Evolutionary conservation across 257 asterid species (phyloP).

Genomic region (Plantago ovata): DNA sequence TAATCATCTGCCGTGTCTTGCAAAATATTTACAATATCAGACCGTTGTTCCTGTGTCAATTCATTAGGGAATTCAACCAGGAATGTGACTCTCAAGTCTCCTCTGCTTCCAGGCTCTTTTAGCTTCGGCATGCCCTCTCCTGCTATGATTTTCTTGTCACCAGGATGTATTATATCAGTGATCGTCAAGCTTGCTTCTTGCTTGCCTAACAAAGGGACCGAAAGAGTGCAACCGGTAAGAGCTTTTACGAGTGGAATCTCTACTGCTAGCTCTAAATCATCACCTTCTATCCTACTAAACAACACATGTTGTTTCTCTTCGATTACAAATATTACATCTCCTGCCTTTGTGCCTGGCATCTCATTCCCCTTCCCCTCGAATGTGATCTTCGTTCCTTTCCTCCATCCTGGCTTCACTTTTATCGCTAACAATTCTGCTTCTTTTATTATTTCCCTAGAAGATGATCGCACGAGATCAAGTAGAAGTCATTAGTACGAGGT

Average conservation of each 20-base stretch:
- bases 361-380: conserved; percentile 70
- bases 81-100: conserved; percentile 53
- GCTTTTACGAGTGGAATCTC: conserved; percentile 61
- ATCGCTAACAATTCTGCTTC: conserved; percentile 57
- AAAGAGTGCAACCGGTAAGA: conserved; percentile 50
- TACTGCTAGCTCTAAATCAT: conserved; percentile 45
- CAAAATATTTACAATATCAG: conserved; percentile 38
- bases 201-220: conserved; percentile 55
- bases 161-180: conserved; percentile 58
- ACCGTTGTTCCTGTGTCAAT: conserved; percentile 51
- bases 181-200: conserved; percentile 35
- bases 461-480: conserved; percentile 3
- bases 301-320: conserved; percentile 45
- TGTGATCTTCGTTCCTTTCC: conserved; percentile 56
- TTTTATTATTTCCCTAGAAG: conserved; percentile 40
- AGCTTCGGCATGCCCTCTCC: conserved; percentile 81
- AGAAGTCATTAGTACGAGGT: background rate
- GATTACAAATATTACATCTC: conserved; percentile 48
- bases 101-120: conserved; percentile 51
- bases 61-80: conserved; percentile 51
- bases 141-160: conserved; percentile 40
- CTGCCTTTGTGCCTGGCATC: conserved; percentile 37
- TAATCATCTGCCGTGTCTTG: conserved; percentile 29
- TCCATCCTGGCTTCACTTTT: conserved; percentile 78
- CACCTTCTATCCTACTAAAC: conserved; percentile 50